Base-by-base conservation (phyloP, 2,329 filamentous ascomycete species). In the Akanthomyces dipterigenus region DNA sequence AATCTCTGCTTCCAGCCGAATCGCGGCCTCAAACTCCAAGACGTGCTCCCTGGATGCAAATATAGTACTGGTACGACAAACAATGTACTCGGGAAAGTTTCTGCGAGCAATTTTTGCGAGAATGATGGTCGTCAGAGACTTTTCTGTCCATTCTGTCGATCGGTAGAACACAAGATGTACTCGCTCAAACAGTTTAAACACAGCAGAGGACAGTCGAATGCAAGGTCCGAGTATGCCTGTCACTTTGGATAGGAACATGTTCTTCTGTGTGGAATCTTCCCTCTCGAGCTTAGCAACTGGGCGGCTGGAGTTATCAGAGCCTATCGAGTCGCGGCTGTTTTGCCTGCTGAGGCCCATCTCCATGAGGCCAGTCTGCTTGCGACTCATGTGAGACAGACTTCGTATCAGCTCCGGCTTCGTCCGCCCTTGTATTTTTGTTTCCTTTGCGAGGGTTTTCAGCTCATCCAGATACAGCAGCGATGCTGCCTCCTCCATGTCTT, bases 161-260 rank as follows among this genome's bases (percentile, higher is more conserved):
- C 93, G 84, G 73, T 98, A 98, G 72, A 97, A 99, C 31, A 99
- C 92, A 2, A 99, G 78, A 75, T 98, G 95, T 0, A 98, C 92
- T 28, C 95, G 85, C 72, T 97, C 92, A 68, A 99, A 99, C 0
- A 99, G 82, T 68, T 87, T 91, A 64, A 92, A 83, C 0, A 88
- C 82, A 0, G 83, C 76, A 0, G 88, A 75, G 0, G 91, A 91
- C 14, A 99, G 82, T 42, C 93, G 83, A 63, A 98, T 88, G 65
- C 93, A 96, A 16, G 91, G 86, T 0, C 95, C 95, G 0, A 90
- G 89, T 62, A 87, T 86, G 34, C 82, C 80, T 66, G 93, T 75
- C 46, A 96, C 93, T 73, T 91, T 96, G 54, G 81, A 79, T 1
- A 91, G 76, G 66, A 93, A 95, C 72, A 95, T 85, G 9, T 80